Conservation (phyloP, 495 filamentous ascomycete species). For the Aspergillus funiculosus region DNA sequence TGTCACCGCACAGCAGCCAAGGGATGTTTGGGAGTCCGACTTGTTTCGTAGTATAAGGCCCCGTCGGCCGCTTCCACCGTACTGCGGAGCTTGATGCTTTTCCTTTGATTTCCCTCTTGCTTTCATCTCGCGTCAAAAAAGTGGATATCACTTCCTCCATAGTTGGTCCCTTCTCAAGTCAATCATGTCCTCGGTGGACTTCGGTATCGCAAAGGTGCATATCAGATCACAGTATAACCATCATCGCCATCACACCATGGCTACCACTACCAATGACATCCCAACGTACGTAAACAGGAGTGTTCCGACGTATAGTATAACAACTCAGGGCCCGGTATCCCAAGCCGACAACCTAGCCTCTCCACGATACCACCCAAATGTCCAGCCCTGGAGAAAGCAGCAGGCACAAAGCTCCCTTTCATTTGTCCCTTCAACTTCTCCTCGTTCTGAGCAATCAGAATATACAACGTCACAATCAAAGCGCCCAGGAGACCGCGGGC, state of each 20-base stretch:
- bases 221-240: conserved; percentile 9
- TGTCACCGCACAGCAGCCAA: conserved; percentile 19
- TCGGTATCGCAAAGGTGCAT: conserved; percentile 7
- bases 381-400: conserved; percentile 23
- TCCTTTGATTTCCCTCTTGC: conserved; percentile 7
- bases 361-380: conserved; percentile 23
- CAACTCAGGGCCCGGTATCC: conserved; percentile 6
- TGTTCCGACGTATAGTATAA: conserved; percentile 15
- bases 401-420: conserved; percentile 25
- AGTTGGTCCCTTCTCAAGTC: neutral
- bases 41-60: conserved; percentile 20
- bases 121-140: neutral
- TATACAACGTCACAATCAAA: conserved; percentile 26
- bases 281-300: conserved; percentile 18
- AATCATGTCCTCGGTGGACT: conserved; percentile 20
- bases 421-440: conserved; percentile 22
- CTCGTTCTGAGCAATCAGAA: conserved; percentile 25
- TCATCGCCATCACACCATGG: conserved; percentile 19
- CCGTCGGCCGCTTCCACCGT: conserved; percentile 7
- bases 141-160: neutral
- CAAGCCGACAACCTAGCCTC: conserved; percentile 11
- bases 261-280: conserved; percentile 12
- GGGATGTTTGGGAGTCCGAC: conserved; percentile 17
- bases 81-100: conserved; percentile 1
- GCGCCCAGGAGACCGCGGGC: conserved; percentile 25